Conservation (phyloP, 1,139 yeast species). For the Groenewaldozyma auringiensis region DNA sequence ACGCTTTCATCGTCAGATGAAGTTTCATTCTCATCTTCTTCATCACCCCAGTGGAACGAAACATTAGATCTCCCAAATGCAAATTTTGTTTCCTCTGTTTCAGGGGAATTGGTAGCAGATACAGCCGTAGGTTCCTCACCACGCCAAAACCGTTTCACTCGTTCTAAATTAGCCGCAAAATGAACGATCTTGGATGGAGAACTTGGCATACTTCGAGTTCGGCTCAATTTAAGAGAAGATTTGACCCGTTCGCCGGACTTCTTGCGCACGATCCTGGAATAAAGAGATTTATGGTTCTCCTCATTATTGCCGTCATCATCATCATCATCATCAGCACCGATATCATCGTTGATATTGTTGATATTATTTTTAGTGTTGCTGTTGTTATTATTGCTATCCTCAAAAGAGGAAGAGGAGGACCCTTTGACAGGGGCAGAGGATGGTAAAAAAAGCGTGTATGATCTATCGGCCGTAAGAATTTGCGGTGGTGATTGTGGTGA, state of each 20-base stretch:
- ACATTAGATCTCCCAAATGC: conserved; percentile 7
- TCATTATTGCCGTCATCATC: not conserved
- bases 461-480: not conserved
- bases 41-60: conserved; percentile 27
- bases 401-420: not conserved
- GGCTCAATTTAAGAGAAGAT: conserved; percentile 53
- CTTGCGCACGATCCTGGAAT: conserved; percentile 39
- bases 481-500: not conserved
- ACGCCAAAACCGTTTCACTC: conserved; percentile 63
- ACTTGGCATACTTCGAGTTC: conserved; percentile 62
- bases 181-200: conserved; percentile 76
- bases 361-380: not conserved
- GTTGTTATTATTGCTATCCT: not conserved
- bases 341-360: not conserved
- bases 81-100: conserved; percentile 19
- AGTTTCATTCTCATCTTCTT: conserved; percentile 28
- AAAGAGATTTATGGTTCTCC: not conserved
- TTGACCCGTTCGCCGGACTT: conserved; percentile 78
- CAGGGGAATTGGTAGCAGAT: conserved; percentile 55
- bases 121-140: conserved; percentile 71
- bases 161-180: conserved; percentile 59
- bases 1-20: conserved; percentile 21
- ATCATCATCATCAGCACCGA: not conserved
- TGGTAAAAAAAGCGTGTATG: not conserved
- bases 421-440: conserved; percentile 1